These are phyloP conservation scores for Mycena galopus DNA, from an alignment of 768 basidiomycete genomes.

Conservation along the genomic window DNA sequence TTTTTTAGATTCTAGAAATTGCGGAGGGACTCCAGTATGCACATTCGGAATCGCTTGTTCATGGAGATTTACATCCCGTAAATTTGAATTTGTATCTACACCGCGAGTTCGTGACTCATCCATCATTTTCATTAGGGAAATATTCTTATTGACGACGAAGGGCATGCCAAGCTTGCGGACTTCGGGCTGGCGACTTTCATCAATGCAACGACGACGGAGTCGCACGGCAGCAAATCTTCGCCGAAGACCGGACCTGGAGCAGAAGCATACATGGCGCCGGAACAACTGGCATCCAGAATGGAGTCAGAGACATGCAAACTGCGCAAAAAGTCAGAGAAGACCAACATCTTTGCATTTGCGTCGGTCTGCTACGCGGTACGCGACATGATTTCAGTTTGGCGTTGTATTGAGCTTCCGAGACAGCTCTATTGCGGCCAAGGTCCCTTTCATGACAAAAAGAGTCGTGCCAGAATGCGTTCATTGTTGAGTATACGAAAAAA, in stretches of 20 bases:
- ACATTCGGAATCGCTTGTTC: background rate
- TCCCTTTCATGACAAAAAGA: background rate
- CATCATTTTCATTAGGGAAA: background rate
- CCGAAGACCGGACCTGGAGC: background rate
- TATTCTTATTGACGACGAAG: constrained; percentile 7
- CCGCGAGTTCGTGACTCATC: background rate
- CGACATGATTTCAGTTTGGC: background rate
- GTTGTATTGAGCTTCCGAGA: background rate
- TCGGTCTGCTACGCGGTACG: constrained; percentile 9
- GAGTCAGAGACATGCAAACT: background rate
- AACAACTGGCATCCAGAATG: background rate
- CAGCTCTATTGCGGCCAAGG: background rate
- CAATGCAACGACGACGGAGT: background rate
- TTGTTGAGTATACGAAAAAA: background rate
- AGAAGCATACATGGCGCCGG: background rate
- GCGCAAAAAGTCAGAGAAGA: background rate
- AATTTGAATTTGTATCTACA: background rate
- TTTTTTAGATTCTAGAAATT: background rate
- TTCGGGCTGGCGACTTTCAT: background rate
- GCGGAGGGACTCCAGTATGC: background rate
- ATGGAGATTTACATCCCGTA: constrained; percentile 10
- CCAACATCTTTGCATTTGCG: constrained; percentile 15
- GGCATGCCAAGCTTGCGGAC: background rate
- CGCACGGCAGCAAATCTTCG: background rate
- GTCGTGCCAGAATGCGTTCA: too few species aligned